phyloP scores from a whole-genome alignment of 371 early-diverging fungal genomes.

The Mortierella sp. region DNA sequence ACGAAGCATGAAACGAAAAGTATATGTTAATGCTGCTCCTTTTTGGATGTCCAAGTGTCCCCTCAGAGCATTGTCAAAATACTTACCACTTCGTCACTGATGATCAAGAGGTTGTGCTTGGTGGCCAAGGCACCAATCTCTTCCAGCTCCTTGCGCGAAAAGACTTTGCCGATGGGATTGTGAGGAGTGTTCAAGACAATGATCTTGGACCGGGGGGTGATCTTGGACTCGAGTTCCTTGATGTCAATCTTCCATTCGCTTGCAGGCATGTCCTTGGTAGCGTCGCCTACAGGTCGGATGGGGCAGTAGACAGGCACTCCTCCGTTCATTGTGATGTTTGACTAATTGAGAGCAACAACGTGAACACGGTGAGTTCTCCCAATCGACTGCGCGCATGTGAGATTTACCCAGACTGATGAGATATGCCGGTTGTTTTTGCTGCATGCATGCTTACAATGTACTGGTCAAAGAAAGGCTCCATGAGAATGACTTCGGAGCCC shows the following conservation, averaged over 20 bases:
- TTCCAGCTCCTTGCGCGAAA: slow-evolving; percentile 83
- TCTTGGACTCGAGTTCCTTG: slow-evolving; percentile 82
- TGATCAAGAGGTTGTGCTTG: slow-evolving; percentile 88
- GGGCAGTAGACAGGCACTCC: slow-evolving; percentile 91
- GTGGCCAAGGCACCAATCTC: slow-evolving; percentile 86
- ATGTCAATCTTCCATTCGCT: slow-evolving; percentile 91
- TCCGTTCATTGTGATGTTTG: slow-evolving; percentile 91
- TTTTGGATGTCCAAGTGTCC: too few species aligned
- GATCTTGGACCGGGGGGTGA: slow-evolving; percentile 87
- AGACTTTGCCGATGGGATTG: slow-evolving; percentile 95
- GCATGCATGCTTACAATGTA: slow-evolving; percentile 80
- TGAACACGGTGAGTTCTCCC: neutral
- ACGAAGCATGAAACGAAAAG: neutral
- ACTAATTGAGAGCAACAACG: slow-evolving; percentile 45
- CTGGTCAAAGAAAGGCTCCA: slow-evolving; percentile 96
- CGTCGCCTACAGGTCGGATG: slow-evolving; percentile 72
- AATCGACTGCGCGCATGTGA: neutral
- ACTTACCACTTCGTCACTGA: slow-evolving; percentile 93
- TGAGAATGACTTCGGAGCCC: slow-evolving; percentile 91
- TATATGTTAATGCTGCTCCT: neutral
- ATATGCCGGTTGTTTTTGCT: neutral
- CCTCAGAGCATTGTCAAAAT: too few species aligned
- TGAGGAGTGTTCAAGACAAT: slow-evolving; percentile 97
- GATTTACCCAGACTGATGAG: neutral
- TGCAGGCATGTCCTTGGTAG: slow-evolving; percentile 66